Percentiles rank a stretch among this genome's conserved stretches.
These are phyloP conservation scores for Penicillium tannophilum DNA, from an alignment of 495 filamentous ascomycete genomes.

Conservation along the genomic window DNA sequence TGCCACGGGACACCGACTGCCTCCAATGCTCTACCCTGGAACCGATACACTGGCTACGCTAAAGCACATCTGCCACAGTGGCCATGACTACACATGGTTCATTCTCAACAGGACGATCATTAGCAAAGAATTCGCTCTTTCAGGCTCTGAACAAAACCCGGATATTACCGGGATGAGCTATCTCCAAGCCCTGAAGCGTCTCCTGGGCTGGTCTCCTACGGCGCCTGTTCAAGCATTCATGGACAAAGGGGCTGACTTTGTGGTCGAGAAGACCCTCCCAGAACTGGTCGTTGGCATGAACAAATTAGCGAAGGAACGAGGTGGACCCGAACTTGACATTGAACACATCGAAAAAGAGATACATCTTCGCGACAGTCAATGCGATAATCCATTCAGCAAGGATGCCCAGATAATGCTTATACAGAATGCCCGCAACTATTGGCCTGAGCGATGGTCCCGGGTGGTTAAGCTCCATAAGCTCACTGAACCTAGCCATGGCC, in stretches of 20 bases:
- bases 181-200: conserved; percentile 4
- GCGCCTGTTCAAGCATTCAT: conserved; percentile 8
- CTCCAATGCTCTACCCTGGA: conserved; percentile 11
- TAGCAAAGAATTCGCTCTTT: conserved; percentile 7
- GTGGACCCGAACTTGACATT: conserved; percentile 3
- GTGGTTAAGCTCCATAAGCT: conserved; percentile 10
- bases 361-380: conserved; percentile 3
- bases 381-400: conserved; percentile 7
- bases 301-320: conserved; percentile 5
- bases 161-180: conserved; percentile 8
- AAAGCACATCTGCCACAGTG: conserved; percentile 7
- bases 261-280: conserved; percentile 4
- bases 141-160: conserved; percentile 11
- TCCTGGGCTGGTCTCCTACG: conserved; percentile 4
- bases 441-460: conserved; percentile 7
- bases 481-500: conserved; percentile 1
- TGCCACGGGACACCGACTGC: conserved; percentile 5
- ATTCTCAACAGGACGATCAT: conserved; percentile 4
- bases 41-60: conserved; percentile 6
- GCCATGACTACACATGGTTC: conserved; percentile 8
- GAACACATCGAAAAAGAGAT: conserved; percentile 2
- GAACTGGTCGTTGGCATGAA: conserved; percentile 8
- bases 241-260: conserved; percentile 7
- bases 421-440: conserved; percentile 4
- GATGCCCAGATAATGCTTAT: conserved; percentile 12